phyloP scores from a whole-genome alignment of 306 rosid species.

The Rosa persica region DNA sequence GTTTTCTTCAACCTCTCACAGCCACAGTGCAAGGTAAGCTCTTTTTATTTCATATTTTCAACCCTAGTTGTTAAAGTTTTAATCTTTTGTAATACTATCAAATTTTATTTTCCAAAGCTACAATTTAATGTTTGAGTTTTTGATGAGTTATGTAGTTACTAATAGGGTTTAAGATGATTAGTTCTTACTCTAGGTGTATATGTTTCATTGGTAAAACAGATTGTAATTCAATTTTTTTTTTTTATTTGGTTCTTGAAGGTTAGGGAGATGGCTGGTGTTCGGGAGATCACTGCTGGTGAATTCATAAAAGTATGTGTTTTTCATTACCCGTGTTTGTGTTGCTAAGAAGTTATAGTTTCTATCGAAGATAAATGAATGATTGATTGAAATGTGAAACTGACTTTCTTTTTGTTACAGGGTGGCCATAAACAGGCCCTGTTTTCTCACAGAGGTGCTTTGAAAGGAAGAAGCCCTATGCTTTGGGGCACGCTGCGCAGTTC shows the following conservation, averaged over 20 bases:
- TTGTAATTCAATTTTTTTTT: background rate
- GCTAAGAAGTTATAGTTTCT: background rate
- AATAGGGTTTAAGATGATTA: background rate
- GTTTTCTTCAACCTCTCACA: background rate
- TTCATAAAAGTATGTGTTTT: slow-evolving; percentile 45
- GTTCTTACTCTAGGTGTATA: background rate
- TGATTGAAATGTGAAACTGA: background rate
- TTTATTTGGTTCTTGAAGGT: background rate
- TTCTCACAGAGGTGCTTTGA: slow-evolving; percentile 36
- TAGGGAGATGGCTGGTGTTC: slow-evolving; percentile 41
- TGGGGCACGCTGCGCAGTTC: slow-evolving; percentile 41
- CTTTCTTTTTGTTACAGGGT: slow-evolving; percentile 43
- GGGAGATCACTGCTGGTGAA: slow-evolving; percentile 55
- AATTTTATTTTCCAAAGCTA: background rate
- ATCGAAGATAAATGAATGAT: background rate
- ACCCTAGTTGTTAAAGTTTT: background rate
- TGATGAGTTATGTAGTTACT: background rate
- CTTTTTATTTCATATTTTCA: background rate
- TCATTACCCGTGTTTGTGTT: background rate
- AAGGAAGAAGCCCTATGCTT: slow-evolving; percentile 38
- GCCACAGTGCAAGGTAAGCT: background rate
- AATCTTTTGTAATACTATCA: background rate
- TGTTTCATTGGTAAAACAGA: background rate
- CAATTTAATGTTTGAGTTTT: background rate
- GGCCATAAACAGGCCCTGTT: slow-evolving; percentile 42